phyloP scores from a whole-genome alignment of 495 filamentous ascomycete species.

The Parachaetomium inaequale region DNA sequence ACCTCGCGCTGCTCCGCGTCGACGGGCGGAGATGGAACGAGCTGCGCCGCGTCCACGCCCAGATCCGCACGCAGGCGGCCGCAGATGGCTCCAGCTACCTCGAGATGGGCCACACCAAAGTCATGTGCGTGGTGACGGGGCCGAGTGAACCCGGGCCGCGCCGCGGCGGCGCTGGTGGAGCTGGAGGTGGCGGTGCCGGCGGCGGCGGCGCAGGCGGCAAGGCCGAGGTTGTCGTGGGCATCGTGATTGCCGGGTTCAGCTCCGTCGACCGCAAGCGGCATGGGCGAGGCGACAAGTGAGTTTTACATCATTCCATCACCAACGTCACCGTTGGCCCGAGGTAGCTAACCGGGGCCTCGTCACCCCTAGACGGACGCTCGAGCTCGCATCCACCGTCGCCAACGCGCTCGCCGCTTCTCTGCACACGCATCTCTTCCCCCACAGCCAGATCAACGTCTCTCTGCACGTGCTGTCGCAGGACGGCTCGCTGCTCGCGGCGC shows the following conservation, averaged over 20 bases:
- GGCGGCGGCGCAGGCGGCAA: conserved; percentile 44
- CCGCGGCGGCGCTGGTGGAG: conserved; percentile 25
- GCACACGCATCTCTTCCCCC: conserved; percentile 84
- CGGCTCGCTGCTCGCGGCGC: conserved; percentile 82
- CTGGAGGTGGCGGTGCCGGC: conserved; percentile 30
- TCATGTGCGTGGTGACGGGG: conserved; percentile 87
- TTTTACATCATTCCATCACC: neutral
- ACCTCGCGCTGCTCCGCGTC: conserved; percentile 79
- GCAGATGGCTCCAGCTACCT: conserved; percentile 88
- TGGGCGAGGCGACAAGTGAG: conserved; percentile 72
- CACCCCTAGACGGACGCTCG: conserved; percentile 58
- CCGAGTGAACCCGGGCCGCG: conserved; percentile 63
- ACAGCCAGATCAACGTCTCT: conserved; percentile 75
- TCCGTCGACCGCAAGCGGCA: conserved; percentile 78
- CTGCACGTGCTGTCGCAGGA: conserved; percentile 88
- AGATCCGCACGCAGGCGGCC: conserved; percentile 85
- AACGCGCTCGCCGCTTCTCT: conserved; percentile 68
- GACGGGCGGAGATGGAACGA: conserved; percentile 98
- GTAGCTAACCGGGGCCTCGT: conserved; percentile 4
- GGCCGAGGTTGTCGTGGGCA: conserved; percentile 72
- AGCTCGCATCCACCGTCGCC: conserved; percentile 73
- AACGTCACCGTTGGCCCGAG: neutral
- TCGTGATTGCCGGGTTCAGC: conserved; percentile 83
- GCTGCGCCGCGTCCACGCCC: conserved; percentile 79
- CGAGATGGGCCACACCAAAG: conserved; percentile 93